These are phyloP conservation scores for Floccularia luteovirens DNA, from an alignment of 768 basidiomycete genomes.

Conservation along the genomic window DNA sequence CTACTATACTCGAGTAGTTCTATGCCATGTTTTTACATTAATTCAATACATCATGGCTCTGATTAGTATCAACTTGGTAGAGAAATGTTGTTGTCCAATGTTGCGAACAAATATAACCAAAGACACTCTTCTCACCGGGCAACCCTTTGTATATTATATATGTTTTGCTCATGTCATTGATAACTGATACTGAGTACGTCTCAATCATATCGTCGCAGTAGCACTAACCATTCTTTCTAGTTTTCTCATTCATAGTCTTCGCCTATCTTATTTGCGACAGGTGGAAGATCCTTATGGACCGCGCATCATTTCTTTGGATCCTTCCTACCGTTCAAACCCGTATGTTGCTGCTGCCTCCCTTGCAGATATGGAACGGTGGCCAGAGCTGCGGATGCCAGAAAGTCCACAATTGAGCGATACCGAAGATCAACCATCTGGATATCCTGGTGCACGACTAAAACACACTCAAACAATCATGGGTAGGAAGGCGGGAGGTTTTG, in stretches of 20 bases:
- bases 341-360: conserved; percentile 77
- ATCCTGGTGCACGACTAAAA: conserved; percentile 54
- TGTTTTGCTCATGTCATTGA: no score
- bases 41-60: no score
- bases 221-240: no score
- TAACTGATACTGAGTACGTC: no score
- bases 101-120: no score
- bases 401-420: conserved; percentile 72
- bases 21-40: no score
- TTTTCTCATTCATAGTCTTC: conserved; percentile 76
- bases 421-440: conserved; percentile 45
- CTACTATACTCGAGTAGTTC: no score
- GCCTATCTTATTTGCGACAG: conserved; percentile 81
- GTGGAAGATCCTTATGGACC: conserved; percentile 83
- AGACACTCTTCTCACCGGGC: no score
- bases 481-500: conserved; percentile 59
- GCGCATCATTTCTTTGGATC: conserved; percentile 74
- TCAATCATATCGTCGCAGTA: no score
- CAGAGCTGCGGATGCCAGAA: conserved; percentile 66
- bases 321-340: conserved; percentile 71
- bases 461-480: conserved; percentile 90
- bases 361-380: conserved; percentile 77
- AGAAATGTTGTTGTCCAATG: no score
- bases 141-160: no score
- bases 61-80: no score